Evolutionary conservation across 2,329 filamentous ascomycete species (phyloP), one percentile per base, ranked within the genome.

Genomic region (Fusarium scirpi): DNA sequence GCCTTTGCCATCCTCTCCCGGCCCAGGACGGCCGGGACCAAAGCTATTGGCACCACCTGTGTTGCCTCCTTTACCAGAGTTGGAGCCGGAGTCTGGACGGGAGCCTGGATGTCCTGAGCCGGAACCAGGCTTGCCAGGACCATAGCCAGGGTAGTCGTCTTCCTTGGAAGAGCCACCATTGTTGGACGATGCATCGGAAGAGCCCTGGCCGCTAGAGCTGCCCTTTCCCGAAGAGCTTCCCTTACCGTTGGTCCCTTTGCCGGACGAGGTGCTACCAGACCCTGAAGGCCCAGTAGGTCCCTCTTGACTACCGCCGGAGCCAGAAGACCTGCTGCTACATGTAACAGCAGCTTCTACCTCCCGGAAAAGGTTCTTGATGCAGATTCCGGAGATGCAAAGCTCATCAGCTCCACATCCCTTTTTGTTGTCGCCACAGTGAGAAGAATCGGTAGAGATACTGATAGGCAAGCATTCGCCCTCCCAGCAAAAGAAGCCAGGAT

Each of bases 331-430:
- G 8, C 22, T 24, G 9, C 29, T 49, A 8, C 68, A 70, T 3
- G 25, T 11, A 1, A 15, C 8, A 1, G 18, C 15, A 47, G 20
- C 13, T 22, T 12, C 32, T 10, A 8, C 57, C 44, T 53, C 13
- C 3, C 24, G 34, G 1, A 53, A 55, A n/a, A 71, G 30, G 22
- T 56, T 53, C 18, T 46, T 25, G 11, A 58, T 24, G 11, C 68
- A 71, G 9, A 59, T 16, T 5, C 68, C 68, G 6, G 64, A 71
- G 15, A 71, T 32, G 9, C 68, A 71, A 22, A 71, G 41, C 29
- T 71, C 51, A 10, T 58, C 48, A 5, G 16, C 34, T 6, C 47
- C 43, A 10, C 68, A 71, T 27, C 55, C 48, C 16, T 65, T 52
- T 2, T 25, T 12, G 3, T 27, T 63, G 7, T 25, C 55, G 4